These are phyloP conservation scores for Austroboletus eburneus DNA, from an alignment of 768 basidiomycete species.

Conservation along the genomic window DNA sequence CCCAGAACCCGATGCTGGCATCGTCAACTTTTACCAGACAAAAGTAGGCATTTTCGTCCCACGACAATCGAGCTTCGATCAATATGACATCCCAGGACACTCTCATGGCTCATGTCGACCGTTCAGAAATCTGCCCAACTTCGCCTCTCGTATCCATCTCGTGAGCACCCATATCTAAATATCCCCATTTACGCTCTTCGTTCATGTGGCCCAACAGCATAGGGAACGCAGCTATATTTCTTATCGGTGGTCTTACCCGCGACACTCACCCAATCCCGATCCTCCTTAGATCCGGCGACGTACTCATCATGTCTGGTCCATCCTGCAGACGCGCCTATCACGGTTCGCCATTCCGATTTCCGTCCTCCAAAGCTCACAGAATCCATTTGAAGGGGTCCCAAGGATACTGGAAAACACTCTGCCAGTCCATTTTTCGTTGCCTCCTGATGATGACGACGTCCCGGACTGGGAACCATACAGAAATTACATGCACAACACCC, in stretches of 20 bases:
- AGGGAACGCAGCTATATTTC: slow-evolving; percentile 85
- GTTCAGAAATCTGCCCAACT: slow-evolving; percentile 89
- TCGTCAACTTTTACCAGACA: slow-evolving; percentile 92
- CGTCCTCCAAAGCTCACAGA: neutral
- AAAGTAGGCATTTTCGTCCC: slow-evolving; percentile 38
- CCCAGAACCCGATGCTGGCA: slow-evolving; percentile 91
- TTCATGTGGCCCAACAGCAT: slow-evolving; percentile 45
- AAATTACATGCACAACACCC: slow-evolving; percentile 58
- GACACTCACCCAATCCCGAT: slow-evolving; percentile 75
- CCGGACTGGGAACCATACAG: slow-evolving; percentile 59
- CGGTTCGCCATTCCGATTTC: slow-evolving; percentile 46
- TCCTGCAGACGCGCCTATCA: slow-evolving; percentile 86
- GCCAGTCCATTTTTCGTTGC: slow-evolving; percentile 50
- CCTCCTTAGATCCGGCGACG: slow-evolving; percentile 86
- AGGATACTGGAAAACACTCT: slow-evolving; percentile 80
- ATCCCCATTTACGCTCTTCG: neutral
- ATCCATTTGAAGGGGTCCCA: slow-evolving; percentile 60
- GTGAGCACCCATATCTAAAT: slow-evolving; percentile 42
- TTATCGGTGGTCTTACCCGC: slow-evolving; percentile 81
- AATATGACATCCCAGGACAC: slow-evolving; percentile 51
- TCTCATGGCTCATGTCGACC: slow-evolving; percentile 97
- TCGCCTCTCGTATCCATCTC: slow-evolving; percentile 93
- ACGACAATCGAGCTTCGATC: neutral
- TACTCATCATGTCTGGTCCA: slow-evolving; percentile 89
- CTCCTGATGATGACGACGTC: slow-evolving; percentile 22